Conservation (phyloP, 2,329 filamentous ascomycete species). For the Penicillium sp. region DNA sequence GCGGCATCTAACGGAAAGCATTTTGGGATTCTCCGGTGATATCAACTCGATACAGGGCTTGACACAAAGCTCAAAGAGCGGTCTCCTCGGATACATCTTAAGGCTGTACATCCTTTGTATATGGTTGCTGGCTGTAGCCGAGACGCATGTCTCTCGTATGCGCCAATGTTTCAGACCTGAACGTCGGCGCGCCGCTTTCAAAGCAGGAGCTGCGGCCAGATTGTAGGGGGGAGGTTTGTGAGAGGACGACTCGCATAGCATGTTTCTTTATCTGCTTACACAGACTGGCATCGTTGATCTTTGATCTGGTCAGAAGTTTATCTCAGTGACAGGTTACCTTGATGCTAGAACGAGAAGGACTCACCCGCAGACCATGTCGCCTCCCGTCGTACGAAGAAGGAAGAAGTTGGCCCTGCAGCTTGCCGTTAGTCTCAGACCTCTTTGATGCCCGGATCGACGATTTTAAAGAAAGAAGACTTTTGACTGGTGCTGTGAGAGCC, state of each 20-base stretch:
- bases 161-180: neutral
- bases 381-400: slow-evolving; percentile 33
- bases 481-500: slow-evolving; percentile 28
- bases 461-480: neutral
- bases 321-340: slow-evolving; percentile 12
- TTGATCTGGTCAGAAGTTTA: slow-evolving; percentile 25
- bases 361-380: slow-evolving; percentile 28
- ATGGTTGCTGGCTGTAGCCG: neutral
- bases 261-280: neutral
- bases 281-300: slow-evolving; percentile 1
- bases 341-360: slow-evolving; percentile 20
- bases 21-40: neutral
- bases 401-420: slow-evolving; percentile 31
- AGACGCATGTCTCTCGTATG: neutral
- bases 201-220: neutral
- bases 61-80: slow-evolving; percentile 15
- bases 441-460: slow-evolving; percentile 25
- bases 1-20: neutral
- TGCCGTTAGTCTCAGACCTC: slow-evolving; percentile 37
- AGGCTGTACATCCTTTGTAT: neutral
- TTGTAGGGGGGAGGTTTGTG: neutral
- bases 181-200: neutral
- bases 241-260: neutral
- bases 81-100: slow-evolving; percentile 12
- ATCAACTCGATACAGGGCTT: slow-evolving; percentile 3